These are phyloP conservation scores for Naganishia liquefaciens DNA, from an alignment of 1,284 basidiomycete species.

Conservation along the genomic window DNA sequence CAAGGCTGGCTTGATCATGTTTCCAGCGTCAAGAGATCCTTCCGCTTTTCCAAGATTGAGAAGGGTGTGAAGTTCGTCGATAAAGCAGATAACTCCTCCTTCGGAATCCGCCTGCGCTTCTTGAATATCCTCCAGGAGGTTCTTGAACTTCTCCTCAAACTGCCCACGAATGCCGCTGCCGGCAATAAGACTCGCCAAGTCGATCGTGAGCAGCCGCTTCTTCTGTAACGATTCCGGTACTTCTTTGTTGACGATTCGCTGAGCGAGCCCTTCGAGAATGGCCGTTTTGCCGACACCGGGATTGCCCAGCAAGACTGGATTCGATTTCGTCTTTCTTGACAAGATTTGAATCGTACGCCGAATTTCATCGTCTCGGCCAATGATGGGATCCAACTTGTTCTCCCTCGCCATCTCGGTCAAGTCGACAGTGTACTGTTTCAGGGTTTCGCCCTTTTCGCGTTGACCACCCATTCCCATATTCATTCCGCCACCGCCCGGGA, in stretches of 20 bases:
- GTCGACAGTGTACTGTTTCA: slow-evolving; percentile 83
- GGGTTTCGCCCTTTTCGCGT: slow-evolving; percentile 70
- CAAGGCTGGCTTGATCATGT: slow-evolving; percentile 64
- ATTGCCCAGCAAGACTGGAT: slow-evolving; percentile 67
- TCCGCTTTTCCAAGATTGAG: slow-evolving; percentile 88
- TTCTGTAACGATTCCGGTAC: slow-evolving; percentile 87
- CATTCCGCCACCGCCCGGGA: slow-evolving; percentile 39
- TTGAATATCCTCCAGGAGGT: slow-evolving; percentile 80
- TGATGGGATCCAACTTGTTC: slow-evolving; percentile 85
- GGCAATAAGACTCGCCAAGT: slow-evolving; percentile 76
- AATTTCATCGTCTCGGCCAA: slow-evolving; percentile 89
- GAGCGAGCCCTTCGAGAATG: slow-evolving; percentile 82
- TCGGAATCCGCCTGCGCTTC: slow-evolving; percentile 60
- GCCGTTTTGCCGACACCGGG: slow-evolving; percentile 90
- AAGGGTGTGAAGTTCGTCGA: slow-evolving; percentile 84
- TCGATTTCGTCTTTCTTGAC: slow-evolving; percentile 78
- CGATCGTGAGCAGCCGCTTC: slow-evolving; percentile 78
- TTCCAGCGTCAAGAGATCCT: slow-evolving; percentile 85
- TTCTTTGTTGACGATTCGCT: slow-evolving; percentile 82
- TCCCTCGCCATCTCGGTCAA: slow-evolving; percentile 77
- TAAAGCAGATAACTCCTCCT: slow-evolving; percentile 72
- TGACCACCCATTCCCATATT: slow-evolving; percentile 37
- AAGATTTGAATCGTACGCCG: slow-evolving; percentile 78
- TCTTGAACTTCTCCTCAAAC: slow-evolving; percentile 91
- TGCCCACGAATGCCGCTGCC: slow-evolving; percentile 86